Evolutionary conservation across 208 protist genomes (phyloP).

Genomic region (Trypanosoma scelopori): DNA sequence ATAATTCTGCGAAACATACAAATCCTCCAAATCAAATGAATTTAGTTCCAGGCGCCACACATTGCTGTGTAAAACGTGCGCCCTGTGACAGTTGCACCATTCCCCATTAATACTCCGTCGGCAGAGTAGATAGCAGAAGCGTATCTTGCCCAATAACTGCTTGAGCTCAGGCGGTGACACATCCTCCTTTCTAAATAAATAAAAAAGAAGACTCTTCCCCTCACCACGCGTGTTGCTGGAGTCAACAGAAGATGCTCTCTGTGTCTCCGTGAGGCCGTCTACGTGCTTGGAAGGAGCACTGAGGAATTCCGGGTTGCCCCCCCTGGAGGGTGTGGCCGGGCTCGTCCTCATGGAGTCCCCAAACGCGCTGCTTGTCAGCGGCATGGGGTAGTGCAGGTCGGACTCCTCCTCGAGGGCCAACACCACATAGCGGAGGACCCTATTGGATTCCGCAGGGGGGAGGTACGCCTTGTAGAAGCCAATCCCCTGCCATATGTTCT

Average conservation of each 20-base stretch:
- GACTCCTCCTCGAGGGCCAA: conserved; percentile 28
- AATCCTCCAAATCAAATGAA: conserved; percentile 13
- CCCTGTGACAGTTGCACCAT: conserved; percentile 54
- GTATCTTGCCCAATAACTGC: conserved; percentile 69
- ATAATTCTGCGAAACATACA: conserved; percentile 21
- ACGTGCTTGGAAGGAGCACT: no score
- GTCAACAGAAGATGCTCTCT: conserved; percentile 3
- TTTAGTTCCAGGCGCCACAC: conserved; percentile 62
- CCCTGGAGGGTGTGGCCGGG: background rate
- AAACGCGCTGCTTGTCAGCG: background rate
- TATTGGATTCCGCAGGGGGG: conserved; percentile 42
- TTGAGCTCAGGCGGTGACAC: conserved; percentile 70
- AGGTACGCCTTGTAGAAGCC: conserved; percentile 81
- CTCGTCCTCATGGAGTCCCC: background rate
- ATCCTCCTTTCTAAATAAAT: conserved; percentile 66
- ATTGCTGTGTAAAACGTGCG: conserved; percentile 43
- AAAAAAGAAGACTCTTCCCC: conserved; percentile 35
- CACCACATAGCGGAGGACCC: conserved; percentile 53
- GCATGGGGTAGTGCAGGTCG: background rate
- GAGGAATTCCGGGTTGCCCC: background rate
- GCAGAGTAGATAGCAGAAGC: conserved; percentile 72
- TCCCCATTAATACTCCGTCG: conserved; percentile 12
- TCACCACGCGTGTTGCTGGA: background rate
- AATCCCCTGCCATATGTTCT: conserved; percentile 43
- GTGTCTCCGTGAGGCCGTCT: background rate